These are phyloP conservation scores for Mycothermus thermophilus DNA, from an alignment of 495 filamentous ascomycete genomes.

Conservation along the genomic window DNA sequence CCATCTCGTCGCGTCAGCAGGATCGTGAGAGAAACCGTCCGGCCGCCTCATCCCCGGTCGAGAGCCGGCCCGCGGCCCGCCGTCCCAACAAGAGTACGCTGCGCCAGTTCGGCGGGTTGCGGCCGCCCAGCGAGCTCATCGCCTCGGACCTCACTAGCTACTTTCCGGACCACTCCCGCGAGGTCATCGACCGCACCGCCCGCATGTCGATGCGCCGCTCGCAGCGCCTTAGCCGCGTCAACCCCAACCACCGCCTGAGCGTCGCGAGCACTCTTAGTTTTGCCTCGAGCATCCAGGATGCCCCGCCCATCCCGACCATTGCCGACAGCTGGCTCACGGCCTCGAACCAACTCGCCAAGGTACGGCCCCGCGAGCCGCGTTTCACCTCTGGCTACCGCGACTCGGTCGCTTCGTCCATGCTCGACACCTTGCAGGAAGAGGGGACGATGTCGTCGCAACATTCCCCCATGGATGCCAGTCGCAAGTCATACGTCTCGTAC, in stretches of 20 bases:
- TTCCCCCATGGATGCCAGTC: slow-evolving; percentile 72
- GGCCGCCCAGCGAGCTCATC: slow-evolving; percentile 93
- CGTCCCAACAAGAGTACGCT: slow-evolving; percentile 48
- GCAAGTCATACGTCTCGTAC: slow-evolving; percentile 94
- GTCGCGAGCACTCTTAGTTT: slow-evolving; percentile 89
- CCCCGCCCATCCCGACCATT: slow-evolving; percentile 89
- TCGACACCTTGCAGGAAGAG: slow-evolving; percentile 81
- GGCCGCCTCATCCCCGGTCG: slow-evolving; percentile 37
- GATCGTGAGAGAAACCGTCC: slow-evolving; percentile 50
- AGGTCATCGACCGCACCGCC: slow-evolving; percentile 87
- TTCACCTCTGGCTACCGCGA: slow-evolving; percentile 52
- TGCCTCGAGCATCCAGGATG: slow-evolving; percentile 77
- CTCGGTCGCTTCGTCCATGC: slow-evolving; percentile 72
- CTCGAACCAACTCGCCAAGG: slow-evolving; percentile 37
- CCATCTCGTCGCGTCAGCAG: slow-evolving; percentile 59
- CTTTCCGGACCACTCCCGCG: slow-evolving; percentile 86
- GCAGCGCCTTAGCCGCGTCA: slow-evolving; percentile 74
- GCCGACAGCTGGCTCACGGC: slow-evolving; percentile 80
- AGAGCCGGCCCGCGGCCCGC: slow-evolving; percentile 36
- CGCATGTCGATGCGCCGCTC: slow-evolving; percentile 83
- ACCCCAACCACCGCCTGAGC: slow-evolving; percentile 80
- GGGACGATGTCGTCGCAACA: neutral
- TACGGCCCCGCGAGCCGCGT: slow-evolving; percentile 29
- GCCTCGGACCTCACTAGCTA: slow-evolving; percentile 90
- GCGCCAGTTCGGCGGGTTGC: slow-evolving; percentile 67